Conservation (phyloP, 2,329 filamentous ascomycete species). For the Dryadomyces quercus-mongolicae region DNA sequence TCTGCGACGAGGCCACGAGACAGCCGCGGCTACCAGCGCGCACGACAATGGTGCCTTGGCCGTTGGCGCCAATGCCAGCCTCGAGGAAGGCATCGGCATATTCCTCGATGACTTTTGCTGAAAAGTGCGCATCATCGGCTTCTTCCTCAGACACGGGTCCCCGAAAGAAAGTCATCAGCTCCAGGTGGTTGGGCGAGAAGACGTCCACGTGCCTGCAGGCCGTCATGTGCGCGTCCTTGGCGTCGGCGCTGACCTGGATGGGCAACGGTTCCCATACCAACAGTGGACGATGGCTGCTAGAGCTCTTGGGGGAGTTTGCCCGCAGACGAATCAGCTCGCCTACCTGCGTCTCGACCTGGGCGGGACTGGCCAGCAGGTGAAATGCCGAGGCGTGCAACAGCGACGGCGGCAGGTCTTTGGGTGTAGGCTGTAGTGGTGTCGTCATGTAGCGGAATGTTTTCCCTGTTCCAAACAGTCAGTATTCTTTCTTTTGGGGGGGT, state of each 20-base stretch:
- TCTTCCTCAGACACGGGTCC: not conserved
- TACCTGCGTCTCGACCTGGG: not conserved
- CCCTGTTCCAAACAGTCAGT: not conserved
- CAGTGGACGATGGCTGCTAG: not conserved
- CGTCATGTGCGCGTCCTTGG: not conserved
- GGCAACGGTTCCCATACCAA: slow-evolving; percentile 3
- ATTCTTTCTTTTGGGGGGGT: not conserved
- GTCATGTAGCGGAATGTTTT: slow-evolving; percentile 4
- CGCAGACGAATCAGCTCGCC: not conserved
- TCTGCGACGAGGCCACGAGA: not conserved
- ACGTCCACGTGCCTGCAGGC: slow-evolving; percentile 1
- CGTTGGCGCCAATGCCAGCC: not conserved
- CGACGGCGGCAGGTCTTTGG: not conserved
- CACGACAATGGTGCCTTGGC: not conserved
- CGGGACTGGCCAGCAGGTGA: slow-evolving; percentile 2
- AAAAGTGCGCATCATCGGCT: not conserved
- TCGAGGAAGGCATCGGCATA: not conserved
- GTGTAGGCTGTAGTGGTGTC: slow-evolving; percentile 1
- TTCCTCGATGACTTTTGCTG: not conserved
- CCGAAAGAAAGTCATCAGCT: slow-evolving; percentile 1
- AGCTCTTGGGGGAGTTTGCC: too few species aligned
- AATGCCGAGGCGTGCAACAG: not conserved
- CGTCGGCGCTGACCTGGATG: not conserved
- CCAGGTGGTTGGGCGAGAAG: slow-evolving; percentile 5
- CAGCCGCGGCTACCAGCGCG: slow-evolving; percentile 1